These are phyloP conservation scores for Triglochin maritima DNA, from an alignment of 106 monocot species.

Conservation along the genomic window DNA sequence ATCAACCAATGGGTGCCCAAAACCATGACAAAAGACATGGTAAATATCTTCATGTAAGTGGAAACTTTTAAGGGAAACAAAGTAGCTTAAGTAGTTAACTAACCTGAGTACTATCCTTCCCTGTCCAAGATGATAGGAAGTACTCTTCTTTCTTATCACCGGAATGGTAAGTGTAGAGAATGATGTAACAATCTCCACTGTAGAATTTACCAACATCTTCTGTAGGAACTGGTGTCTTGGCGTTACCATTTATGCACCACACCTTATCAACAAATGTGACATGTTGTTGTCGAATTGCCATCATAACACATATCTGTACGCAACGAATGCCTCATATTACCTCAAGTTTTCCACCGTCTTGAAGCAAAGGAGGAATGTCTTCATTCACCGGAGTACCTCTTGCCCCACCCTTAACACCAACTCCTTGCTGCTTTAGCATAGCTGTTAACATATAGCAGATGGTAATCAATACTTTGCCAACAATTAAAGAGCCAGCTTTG, in stretches of 20 bases:
- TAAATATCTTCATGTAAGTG: no score
- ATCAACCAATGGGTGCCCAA: no score
- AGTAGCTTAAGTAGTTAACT: no score
- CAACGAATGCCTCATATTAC: no score
- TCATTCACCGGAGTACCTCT: conserved; percentile 56
- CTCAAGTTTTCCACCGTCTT: conserved; percentile 78
- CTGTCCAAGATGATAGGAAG: conserved; percentile 83
- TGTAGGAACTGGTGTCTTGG: conserved; percentile 55
- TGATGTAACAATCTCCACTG: conserved; percentile 89
- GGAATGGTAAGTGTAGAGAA: conserved; percentile 82
- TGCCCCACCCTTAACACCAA: conserved; percentile 72
- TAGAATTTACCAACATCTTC: conserved; percentile 95
- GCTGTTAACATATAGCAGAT: conserved; percentile 32
- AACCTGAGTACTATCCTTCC: conserved; percentile 83
- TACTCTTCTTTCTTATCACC: conserved; percentile 91
- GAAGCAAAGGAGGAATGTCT: conserved; percentile 75
- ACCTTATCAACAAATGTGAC: conserved; percentile 21
- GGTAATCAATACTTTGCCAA: neutral
- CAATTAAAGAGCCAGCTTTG: no score
- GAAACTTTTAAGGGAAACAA: no score
- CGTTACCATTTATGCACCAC: conserved; percentile 84
- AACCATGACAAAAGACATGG: no score
- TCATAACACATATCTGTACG: neutral
- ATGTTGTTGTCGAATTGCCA: no score
- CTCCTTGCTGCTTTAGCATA: conserved; percentile 80